Percentiles rank a stretch among this genome's conserved stretches.
These are phyloP conservation scores for Trichoderma polysporum DNA, from an alignment of 2,329 filamentous ascomycete species.

Conservation along the genomic window DNA sequence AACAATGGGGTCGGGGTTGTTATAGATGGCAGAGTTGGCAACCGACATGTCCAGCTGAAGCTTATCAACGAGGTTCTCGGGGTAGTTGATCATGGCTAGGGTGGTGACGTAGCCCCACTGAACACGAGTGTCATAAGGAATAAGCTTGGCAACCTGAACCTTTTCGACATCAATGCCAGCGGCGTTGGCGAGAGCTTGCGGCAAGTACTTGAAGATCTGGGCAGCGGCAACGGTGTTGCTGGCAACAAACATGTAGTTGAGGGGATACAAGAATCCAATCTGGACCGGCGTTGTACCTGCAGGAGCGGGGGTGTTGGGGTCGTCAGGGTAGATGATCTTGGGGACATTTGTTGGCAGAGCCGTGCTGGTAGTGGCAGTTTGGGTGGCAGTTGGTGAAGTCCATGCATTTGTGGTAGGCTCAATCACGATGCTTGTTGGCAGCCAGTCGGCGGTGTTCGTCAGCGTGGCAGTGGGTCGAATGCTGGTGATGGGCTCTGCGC, in stretches of 20 bases:
- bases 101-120: slow-evolving; percentile 79
- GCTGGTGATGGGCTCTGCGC: slow-evolving; percentile 38
- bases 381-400: slow-evolving; percentile 31
- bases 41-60: slow-evolving; percentile 69
- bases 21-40: slow-evolving; percentile 72
- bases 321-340: slow-evolving; percentile 70
- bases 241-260: slow-evolving; percentile 85
- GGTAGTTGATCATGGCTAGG: slow-evolving; percentile 67
- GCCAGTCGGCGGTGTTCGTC: slow-evolving; percentile 45
- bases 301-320: slow-evolving; percentile 53
- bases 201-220: slow-evolving; percentile 82
- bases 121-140: slow-evolving; percentile 70
- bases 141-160: slow-evolving; percentile 67
- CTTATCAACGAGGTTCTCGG: slow-evolving; percentile 64
- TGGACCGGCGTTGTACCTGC: slow-evolving; percentile 71
- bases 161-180: slow-evolving; percentile 55
- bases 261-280: slow-evolving; percentile 75
- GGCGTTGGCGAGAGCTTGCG: slow-evolving; percentile 66
- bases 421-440: slow-evolving; percentile 62
- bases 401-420: slow-evolving; percentile 45
- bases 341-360: slow-evolving; percentile 68
- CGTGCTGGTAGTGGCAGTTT: slow-evolving; percentile 46
- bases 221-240: slow-evolving; percentile 68
- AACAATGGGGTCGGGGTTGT: slow-evolving; percentile 64
- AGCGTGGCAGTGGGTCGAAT: slow-evolving; percentile 45